Evolutionary conservation across 2,329 filamentous ascomycete genomes (phyloP), one percentile per base, ranked within the genome.

Genomic region (Trichoderma aggressivum): DNA sequence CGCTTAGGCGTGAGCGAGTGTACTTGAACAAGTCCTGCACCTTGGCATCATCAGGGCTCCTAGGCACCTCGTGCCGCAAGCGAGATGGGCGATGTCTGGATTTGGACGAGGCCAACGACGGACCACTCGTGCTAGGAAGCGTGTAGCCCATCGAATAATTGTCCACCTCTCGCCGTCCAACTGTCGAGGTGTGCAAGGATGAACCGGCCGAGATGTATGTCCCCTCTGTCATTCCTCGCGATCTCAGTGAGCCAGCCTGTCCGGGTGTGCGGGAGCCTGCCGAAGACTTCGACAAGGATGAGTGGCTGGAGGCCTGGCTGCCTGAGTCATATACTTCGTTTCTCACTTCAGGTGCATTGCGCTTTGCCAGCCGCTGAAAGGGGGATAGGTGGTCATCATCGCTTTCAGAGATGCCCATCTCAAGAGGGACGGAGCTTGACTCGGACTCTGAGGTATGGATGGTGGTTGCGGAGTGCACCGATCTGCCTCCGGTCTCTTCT

Each of bases 1-100:
- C 94, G 73, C 89, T 92, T 7, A 98, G 84, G 18, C 94, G 89
- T 56, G 91, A 91, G 69, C 93, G 90, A 3, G 92, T 95, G 77
- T 91, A 95, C 36, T 94, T 94, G 82, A 98, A 98, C 1, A 98
- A 84, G 74, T 98, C 94, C 71, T 91, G 83, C 5, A 91, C 85
- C 72, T 89, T 89, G 73, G 87, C 86, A 11, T 94, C 92, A 34
- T 93, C 81, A 0, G 94, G 93, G 75, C 92, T 97, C 39, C 90
- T 87, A 1, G 94, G 85, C 2, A 97, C 87, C 78, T 98, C 94
- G 75, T 97, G 90, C 32, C 93, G 89, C 61, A 98, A 83, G 26
- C 91, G 88, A 18, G 94, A 97, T 0, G 90, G 87, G 75, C 81
- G 82, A 59, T 84, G 82, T 60, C 80, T 80, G 7, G 83, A 82